phyloP scores from a whole-genome alignment of 2,329 filamentous ascomycete species.

The Venturia carpophila region DNA sequence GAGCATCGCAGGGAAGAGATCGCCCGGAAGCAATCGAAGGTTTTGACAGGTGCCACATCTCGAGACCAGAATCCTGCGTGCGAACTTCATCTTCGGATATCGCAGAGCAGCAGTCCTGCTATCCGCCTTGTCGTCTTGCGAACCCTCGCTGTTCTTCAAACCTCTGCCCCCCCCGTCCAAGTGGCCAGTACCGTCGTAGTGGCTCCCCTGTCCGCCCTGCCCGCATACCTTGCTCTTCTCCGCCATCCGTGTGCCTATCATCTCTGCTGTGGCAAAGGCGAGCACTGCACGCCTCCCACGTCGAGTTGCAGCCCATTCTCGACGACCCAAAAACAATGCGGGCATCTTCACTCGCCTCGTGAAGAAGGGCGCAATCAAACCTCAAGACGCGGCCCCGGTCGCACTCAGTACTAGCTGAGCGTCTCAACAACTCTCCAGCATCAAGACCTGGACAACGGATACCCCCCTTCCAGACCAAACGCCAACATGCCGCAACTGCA shows the following conservation, averaged over 20 bases:
- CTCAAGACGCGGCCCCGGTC: slow-evolving; percentile 2
- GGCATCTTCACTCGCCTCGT: neutral
- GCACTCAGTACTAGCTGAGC: slow-evolving; percentile 7
- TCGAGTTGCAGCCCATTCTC: neutral
- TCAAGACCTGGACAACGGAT: neutral
- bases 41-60: neutral
- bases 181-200: no score
- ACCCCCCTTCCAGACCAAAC: neutral
- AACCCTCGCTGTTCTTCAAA: neutral
- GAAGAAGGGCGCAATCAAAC: neutral
- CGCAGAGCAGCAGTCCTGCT: neutral
- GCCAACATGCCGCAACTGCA: slow-evolving; percentile 3
- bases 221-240: neutral
- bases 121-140: neutral
- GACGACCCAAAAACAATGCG: neutral
- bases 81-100: neutral
- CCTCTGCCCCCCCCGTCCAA: neutral
- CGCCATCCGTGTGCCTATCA: slow-evolving; percentile 7
- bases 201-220: neutral
- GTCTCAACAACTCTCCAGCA: neutral
- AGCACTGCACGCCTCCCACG: slow-evolving; percentile 11
- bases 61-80: neutral
- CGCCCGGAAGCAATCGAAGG: neutral
- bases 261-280: neutral
- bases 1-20: neutral